A percentile compares a stretch with the other conserved stretches of the same genome.
Evolutionary conservation across 768 basidiomycete genomes (phyloP).

Genomic region (Xerocomus spinulosus): DNA sequence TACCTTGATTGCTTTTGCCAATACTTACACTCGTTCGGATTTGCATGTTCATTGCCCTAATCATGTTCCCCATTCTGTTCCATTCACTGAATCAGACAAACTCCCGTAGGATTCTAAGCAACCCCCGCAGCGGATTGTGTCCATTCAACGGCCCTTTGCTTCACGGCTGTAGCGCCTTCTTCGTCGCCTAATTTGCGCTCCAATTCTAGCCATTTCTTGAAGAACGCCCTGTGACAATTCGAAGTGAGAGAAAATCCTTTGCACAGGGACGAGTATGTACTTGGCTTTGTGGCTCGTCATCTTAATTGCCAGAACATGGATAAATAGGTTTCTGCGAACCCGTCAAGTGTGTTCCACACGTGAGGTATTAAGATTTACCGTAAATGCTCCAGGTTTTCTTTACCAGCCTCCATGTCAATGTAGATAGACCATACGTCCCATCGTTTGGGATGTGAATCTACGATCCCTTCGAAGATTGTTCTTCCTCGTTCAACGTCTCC

Average conservation of each 20-base stretch:
- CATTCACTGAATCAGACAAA: conserved; percentile 34
- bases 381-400: conserved; percentile 72
- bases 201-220: conserved; percentile 95
- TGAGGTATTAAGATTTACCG: conserved; percentile 42
- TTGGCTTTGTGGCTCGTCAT: conserved; percentile 96
- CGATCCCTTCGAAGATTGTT: conserved; percentile 93
- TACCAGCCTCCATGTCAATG: conserved; percentile 90
- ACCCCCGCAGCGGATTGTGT: conserved; percentile 52
- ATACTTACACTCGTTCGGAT: conserved; percentile 56
- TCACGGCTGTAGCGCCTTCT: conserved; percentile 73
- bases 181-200: conserved; percentile 87
- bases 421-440: conserved; percentile 96
- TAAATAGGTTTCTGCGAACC: conserved; percentile 71
- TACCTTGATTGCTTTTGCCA: conserved; percentile 30
- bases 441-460: conserved; percentile 92
- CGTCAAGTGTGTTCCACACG: background rate
- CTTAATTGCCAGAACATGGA: conserved; percentile 75
- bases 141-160: conserved; percentile 90
- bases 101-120: conserved; percentile 23
- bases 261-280: conserved; percentile 44
- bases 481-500: conserved; percentile 94
- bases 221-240: conserved; percentile 61
- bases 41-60: conserved; percentile 36
- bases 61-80: conserved; percentile 32
- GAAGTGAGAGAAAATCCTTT: conserved; percentile 4